A percentile compares a stretch with the other conserved stretches of the same genome.
Conservation (phyloP, 2,329 filamentous ascomycete genomes). For the Nothophoma quercina region DNA sequence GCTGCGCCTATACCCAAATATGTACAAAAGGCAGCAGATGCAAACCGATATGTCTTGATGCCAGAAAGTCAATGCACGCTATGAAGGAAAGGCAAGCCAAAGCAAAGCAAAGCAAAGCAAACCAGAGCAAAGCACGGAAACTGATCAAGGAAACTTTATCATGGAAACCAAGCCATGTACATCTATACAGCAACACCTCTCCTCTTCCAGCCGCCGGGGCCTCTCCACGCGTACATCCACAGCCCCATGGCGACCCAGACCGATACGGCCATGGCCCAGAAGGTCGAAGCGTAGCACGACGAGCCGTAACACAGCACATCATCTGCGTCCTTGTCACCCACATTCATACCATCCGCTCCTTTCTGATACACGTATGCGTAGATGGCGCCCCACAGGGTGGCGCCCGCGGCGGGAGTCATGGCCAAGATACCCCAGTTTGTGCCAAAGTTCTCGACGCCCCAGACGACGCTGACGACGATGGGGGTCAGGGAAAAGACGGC, state of each 20-base stretch:
- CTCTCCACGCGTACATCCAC: conserved; percentile 83
- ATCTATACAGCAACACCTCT: conserved; percentile 72
- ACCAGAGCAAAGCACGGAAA: neutral
- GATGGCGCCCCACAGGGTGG: conserved; percentile 88
- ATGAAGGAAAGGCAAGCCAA: too few relatives aligned
- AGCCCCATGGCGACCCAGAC: conserved; percentile 79
- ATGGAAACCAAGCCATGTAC: too few relatives aligned
- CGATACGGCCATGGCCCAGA: conserved; percentile 84
- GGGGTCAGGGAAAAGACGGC: conserved; percentile 89
- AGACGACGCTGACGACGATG: conserved; percentile 94
- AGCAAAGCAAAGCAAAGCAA: too few relatives aligned
- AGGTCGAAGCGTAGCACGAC: conserved; percentile 80
- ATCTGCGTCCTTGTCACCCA: conserved; percentile 45
- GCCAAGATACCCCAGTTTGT: conserved; percentile 98
- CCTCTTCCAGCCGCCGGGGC: conserved; percentile 75
- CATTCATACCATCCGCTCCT: conserved; percentile 58
- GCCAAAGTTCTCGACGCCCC: conserved; percentile 98
- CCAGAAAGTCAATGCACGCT: too few relatives aligned
- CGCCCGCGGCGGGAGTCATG: conserved; percentile 86
- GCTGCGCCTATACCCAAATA: too few relatives aligned
- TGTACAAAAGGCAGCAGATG: too few relatives aligned
- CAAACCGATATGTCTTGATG: too few relatives aligned
- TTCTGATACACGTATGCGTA: conserved; percentile 83
- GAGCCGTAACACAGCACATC: conserved; percentile 79
- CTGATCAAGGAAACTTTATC: neutral